Evolutionary conservation across 352 stramenopile species (phyloP).

Genomic region (Phytophthora cactorum): DNA sequence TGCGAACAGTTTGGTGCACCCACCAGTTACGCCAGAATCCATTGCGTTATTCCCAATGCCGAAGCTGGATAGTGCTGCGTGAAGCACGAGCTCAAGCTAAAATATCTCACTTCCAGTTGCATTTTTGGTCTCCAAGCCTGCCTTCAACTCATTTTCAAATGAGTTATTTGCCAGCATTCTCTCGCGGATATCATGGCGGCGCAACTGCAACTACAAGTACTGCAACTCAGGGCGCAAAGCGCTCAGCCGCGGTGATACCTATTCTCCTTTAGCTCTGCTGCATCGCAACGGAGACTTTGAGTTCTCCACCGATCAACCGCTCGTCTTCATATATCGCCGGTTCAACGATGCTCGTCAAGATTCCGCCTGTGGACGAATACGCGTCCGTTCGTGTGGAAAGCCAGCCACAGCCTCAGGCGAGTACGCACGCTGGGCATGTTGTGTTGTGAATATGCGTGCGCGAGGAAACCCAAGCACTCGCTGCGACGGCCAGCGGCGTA

Average conservation of each 20-base stretch:
- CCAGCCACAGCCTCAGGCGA: constrained; percentile 7
- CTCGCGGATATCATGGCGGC: constrained; percentile 19
- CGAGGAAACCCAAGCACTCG: constrained; percentile 5
- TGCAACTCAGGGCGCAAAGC: constrained; percentile 5
- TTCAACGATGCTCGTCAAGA: constrained; percentile 21
- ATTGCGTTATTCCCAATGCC: constrained; percentile 15
- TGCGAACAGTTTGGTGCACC: background rate
- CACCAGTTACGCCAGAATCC: constrained; percentile 28
- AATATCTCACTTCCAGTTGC: constrained; percentile 23
- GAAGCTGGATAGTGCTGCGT: constrained; percentile 12
- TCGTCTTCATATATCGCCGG: constrained; percentile 31
- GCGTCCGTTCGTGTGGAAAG: constrained; percentile 33
- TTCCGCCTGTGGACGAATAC: constrained; percentile 27
- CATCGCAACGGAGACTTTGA: constrained; percentile 2
- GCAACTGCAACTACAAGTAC: constrained; percentile 17
- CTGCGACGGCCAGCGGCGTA: constrained; percentile 2
- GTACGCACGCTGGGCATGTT: constrained; percentile 34
- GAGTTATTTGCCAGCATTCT: constrained; percentile 3
- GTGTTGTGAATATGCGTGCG: constrained; percentile 22
- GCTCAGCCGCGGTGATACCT: constrained; percentile 25
- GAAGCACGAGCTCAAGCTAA: background rate
- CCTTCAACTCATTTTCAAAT: constrained; percentile 15
- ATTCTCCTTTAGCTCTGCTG: background rate
- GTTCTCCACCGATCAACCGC: constrained; percentile 5
- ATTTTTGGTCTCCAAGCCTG: constrained; percentile 7